Percentiles rank a stretch among this genome's conserved stretches.
phyloP scores from a whole-genome alignment of 306 rosid genomes.

The Cicer pinnatifidum region DNA sequence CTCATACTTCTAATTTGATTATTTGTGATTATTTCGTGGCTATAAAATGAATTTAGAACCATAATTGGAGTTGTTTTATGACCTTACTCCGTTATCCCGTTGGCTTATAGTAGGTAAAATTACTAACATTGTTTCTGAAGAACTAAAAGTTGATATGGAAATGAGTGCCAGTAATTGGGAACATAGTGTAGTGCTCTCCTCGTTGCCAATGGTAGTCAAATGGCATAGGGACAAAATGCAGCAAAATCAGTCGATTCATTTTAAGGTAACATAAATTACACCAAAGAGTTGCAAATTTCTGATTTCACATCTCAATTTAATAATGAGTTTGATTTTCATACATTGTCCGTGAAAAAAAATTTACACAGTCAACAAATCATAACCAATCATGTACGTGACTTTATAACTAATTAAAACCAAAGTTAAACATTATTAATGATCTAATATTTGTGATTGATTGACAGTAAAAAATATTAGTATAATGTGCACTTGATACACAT shows the following conservation, averaged over 20 bases:
- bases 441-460: too few relatives aligned
- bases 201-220: constrained; percentile 79
- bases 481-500: background rate
- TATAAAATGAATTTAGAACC: constrained; percentile 1
- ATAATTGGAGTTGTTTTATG: background rate
- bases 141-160: constrained; percentile 64
- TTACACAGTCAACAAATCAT: too few relatives aligned
- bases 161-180: constrained; percentile 63
- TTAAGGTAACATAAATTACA: constrained; percentile 66
- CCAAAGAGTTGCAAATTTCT: constrained; percentile 23
- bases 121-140: constrained; percentile 54
- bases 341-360: too few relatives aligned
- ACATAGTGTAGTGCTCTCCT: constrained; percentile 77
- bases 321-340: background rate
- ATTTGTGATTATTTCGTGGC: constrained; percentile 14
- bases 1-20: constrained; percentile 10
- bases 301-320: background rate
- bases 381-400: too few relatives aligned
- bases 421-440: too few relatives aligned
- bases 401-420: too few relatives aligned
- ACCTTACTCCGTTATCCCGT: constrained; percentile 25
- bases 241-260: constrained; percentile 68
- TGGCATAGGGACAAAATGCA: constrained; percentile 83
- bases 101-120: constrained; percentile 48
- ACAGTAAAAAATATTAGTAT: background rate